Evolutionary conservation across 176 grass and related monocot genomes (phyloP).

Genomic region (Phoenix roebelenii): DNA sequence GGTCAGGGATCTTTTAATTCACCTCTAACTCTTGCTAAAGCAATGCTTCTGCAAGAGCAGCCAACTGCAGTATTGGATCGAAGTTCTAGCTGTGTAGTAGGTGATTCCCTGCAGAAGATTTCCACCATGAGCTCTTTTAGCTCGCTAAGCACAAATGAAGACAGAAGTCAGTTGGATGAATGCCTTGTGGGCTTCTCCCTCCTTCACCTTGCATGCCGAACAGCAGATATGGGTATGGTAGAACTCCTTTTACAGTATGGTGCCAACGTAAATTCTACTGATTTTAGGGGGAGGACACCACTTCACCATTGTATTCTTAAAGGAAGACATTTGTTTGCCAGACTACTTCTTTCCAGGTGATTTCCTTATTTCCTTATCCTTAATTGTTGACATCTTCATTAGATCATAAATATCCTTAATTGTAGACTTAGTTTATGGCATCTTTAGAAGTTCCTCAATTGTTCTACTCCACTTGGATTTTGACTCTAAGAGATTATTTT

Average conservation of each 20-base stretch:
- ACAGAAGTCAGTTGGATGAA: conserved; percentile 25
- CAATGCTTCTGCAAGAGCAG: conserved; percentile 72
- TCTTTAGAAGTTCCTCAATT: too few relatives aligned
- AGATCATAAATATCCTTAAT: conserved; percentile 1
- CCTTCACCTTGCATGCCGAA: conserved; percentile 78
- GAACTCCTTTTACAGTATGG: conserved; percentile 95
- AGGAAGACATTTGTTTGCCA: conserved; percentile 44
- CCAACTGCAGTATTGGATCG: conserved; percentile 33
- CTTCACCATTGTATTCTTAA: conserved; percentile 94
- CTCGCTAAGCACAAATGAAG: conserved; percentile 38
- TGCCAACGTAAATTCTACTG: conserved; percentile 55
- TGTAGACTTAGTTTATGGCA: background rate
- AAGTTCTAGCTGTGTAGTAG: conserved; percentile 30
- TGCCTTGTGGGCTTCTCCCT: conserved; percentile 57
- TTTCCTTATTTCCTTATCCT: conserved; percentile 12
- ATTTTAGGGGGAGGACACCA: conserved; percentile 50
- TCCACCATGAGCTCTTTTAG: conserved; percentile 31
- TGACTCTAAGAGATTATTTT: too few relatives aligned
- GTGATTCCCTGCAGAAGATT: conserved; percentile 19
- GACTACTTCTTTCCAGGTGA: conserved; percentile 78
- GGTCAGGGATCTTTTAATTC: conserved; percentile 32
- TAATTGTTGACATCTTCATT: background rate
- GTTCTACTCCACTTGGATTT: too few relatives aligned
- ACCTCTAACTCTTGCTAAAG: conserved; percentile 61
- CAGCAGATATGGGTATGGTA: conserved; percentile 80